phyloP scores from a whole-genome alignment of 352 stramenopile species.

The Hyaloperonospora arabidopsidis region DNA sequence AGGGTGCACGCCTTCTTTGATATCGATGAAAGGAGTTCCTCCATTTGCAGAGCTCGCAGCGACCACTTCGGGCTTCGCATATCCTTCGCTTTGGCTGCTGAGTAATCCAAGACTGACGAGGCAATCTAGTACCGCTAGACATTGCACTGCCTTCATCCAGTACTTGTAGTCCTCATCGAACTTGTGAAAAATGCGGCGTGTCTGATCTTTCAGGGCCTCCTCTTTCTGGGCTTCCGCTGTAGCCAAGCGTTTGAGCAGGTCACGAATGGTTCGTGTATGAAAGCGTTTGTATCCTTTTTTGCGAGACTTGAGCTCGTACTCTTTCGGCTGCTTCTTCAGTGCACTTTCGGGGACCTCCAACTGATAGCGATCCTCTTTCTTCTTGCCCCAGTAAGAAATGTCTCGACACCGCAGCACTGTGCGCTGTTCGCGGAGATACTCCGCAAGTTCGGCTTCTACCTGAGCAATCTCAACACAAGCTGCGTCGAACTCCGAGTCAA shows the following conservation, averaged over 20 bases:
- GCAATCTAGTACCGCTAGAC: conserved; percentile 91
- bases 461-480: conserved; percentile 82
- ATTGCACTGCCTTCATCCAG: conserved; percentile 92
- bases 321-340: conserved; percentile 85
- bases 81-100: conserved; percentile 89
- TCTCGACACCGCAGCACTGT: conserved; percentile 64
- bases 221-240: conserved; percentile 75
- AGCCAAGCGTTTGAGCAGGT: conserved; percentile 65
- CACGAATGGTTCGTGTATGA: conserved; percentile 82
- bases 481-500: conserved; percentile 93
- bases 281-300: conserved; percentile 92
- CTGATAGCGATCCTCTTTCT: conserved; percentile 94
- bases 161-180: conserved; percentile 91
- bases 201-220: conserved; percentile 83
- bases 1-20: conserved; percentile 92
- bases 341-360: conserved; percentile 87
- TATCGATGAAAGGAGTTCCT: conserved; percentile 72
- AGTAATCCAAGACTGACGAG: conserved; percentile 91
- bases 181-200: conserved; percentile 91
- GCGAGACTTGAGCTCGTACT: conserved; percentile 91
- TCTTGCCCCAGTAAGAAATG: conserved; percentile 93
- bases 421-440: conserved; percentile 82
- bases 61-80: conserved; percentile 87
- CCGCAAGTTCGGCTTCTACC: conserved; percentile 86
- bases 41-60: conserved; percentile 42